Evolutionary conservation across 164 flowering plant genomes (phyloP).

Genomic region (Dillenia turbinata): DNA sequence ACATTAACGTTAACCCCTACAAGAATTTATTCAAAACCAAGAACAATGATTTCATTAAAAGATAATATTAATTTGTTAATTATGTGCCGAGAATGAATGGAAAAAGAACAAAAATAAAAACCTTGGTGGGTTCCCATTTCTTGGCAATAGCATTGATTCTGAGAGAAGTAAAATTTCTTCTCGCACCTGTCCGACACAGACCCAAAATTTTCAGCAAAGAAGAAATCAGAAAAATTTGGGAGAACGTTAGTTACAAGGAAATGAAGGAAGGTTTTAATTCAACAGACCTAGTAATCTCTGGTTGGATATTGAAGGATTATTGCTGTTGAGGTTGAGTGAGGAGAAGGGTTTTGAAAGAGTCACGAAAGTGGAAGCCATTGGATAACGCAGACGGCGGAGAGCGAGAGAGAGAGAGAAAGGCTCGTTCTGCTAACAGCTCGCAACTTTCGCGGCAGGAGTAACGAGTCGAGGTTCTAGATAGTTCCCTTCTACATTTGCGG

Average conservation of each 20-base stretch:
- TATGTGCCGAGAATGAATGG: neutral
- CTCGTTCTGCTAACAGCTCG: no score
- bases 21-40: neutral
- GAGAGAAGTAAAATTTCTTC: constrained; percentile 23
- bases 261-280: neutral
- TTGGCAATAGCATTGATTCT: constrained; percentile 53
- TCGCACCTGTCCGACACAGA: constrained; percentile 26
- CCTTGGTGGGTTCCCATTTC: constrained; percentile 84
- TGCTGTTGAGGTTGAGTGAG: constrained; percentile 22
- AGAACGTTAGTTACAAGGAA: neutral
- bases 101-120: constrained; percentile 8
- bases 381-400: constrained; percentile 14
- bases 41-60: neutral
- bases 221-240: neutral
- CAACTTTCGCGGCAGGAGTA: no score
- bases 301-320: constrained; percentile 23
- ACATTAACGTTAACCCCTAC: neutral
- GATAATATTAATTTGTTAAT: neutral
- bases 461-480: no score
- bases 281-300: constrained; percentile 20
- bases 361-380: constrained; percentile 58
- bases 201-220: neutral
- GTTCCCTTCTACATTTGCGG: no score
- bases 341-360: constrained; percentile 36
- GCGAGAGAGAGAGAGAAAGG: no score